These are phyloP conservation scores for Metschnikowia reukaufii DNA, from an alignment of 805 yeast species.

Conservation along the genomic window DNA sequence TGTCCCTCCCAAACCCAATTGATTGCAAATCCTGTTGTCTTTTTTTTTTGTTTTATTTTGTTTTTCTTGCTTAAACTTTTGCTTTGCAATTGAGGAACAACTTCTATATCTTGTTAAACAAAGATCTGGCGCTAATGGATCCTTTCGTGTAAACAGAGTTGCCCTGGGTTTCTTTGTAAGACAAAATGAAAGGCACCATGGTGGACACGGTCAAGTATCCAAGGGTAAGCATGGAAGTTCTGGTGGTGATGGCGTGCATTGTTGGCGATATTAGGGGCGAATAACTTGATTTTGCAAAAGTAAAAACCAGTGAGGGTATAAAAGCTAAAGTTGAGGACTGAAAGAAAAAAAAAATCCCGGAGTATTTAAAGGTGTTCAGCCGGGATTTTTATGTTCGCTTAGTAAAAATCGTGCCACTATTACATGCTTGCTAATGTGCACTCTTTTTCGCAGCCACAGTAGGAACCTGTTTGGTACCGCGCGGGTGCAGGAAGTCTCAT, in stretches of 20 bases:
- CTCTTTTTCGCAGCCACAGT: constrained; percentile 20
- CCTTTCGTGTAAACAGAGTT: constrained; percentile 32
- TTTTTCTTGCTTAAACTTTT: not conserved
- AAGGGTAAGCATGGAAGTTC: constrained; percentile 33
- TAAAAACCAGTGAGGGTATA: not conserved
- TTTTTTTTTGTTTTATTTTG: not conserved
- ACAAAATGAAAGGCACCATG: constrained; percentile 40
- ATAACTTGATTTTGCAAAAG: not conserved
- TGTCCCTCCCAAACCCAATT: constrained; percentile 2
- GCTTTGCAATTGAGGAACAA: not conserved
- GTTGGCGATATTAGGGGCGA: not conserved
- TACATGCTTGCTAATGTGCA: constrained; percentile 6
- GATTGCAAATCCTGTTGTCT: not conserved
- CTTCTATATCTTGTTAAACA: constrained; percentile 35
- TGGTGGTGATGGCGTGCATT: constrained; percentile 21
- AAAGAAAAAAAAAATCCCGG: not conserved
- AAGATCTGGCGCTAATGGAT: constrained; percentile 33
- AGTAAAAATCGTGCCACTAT: constrained; percentile 15
- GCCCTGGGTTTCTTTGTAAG: constrained; percentile 37
- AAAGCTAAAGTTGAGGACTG: not conserved
- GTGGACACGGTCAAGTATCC: constrained; percentile 41
- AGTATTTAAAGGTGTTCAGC: not conserved
- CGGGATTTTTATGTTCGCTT: constrained; percentile 8
- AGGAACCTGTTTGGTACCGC: not conserved
- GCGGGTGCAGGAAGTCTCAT: constrained; percentile 8